Evolutionary conservation across 106 monocot species (phyloP), one percentile per base, ranked within the genome.

Genomic region (Allium sativum): DNA sequence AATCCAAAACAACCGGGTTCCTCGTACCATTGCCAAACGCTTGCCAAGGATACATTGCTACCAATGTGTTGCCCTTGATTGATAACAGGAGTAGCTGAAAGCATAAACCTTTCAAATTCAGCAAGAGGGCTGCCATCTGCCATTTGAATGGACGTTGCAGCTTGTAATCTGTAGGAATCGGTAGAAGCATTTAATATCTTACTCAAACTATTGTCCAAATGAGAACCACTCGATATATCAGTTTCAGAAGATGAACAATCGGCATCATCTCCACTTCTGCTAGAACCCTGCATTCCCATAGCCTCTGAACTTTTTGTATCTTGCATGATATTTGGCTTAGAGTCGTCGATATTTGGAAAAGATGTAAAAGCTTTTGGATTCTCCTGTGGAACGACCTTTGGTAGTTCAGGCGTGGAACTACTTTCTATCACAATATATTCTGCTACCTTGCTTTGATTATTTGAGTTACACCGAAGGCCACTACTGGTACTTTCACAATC

Each of bases 11-110:
- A 78, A 7, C 94, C 78, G 67, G 78, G 83, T 62, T 82, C 83
- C 79, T 94, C 94, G 70, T 86, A 94, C 94, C 94, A 94, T 48
- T 73, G 76, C 94, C 94, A 94, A 9, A 94, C 45, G 45, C 65
- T 74, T 61, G 19, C 71, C 68, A 94, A 62, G 59, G 86, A 73
- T 40, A 81, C 52, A 14, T 72, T 60, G 60, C 77, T 58, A 55
- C 68, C 69, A 61, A 79, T 76, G 9, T 47, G 66, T 48, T 44
- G 41, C 21, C 55, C 54, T 40, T 52, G 71, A 59, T 62, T 9
- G 50, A 94, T 22, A 72, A 83, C 67, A 42, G 94, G 94, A 64
- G 94, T 83, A n/a, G 81, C 72, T 58, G 70, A 81, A 61, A 31
- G 66, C 44, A 83, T 44, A 51, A 94, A 65, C 67, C 53, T 78